Evolutionary conservation across 495 filamentous ascomycete species (phyloP).

Genomic region (Penicillium cinerascens): DNA sequence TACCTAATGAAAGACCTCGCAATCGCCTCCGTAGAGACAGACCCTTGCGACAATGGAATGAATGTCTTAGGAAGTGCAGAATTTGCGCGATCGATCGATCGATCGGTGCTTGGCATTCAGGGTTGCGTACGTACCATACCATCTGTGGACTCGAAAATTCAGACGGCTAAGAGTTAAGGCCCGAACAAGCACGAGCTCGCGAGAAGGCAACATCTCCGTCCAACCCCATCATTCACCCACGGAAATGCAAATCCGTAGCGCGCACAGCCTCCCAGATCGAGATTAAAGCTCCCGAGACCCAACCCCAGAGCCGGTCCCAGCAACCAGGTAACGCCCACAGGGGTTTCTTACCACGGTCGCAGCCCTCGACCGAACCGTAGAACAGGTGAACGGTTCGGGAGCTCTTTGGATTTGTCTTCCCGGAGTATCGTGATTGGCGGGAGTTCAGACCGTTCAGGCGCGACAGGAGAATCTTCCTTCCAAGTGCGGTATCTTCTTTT

Average conservation of each 20-base stretch:
- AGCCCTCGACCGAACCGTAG: not conserved
- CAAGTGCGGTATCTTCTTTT: not conserved
- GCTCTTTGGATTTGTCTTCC: not conserved
- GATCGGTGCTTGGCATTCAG: too few species aligned
- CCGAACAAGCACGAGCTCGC: not conserved
- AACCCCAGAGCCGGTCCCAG: constrained; percentile 20
- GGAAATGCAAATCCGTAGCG: not conserved
- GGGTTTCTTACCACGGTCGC: constrained; percentile 1
- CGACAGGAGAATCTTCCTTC: not conserved
- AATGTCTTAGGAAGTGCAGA: too few species aligned
- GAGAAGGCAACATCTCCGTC: not conserved
- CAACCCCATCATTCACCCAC: not conserved
- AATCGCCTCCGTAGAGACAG: too few species aligned
- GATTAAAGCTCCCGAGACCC: not conserved
- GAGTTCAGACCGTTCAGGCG: not conserved
- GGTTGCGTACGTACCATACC: not conserved
- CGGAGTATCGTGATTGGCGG: not conserved
- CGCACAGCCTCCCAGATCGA: not conserved
- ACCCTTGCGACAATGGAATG: too few species aligned
- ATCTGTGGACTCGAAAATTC: not conserved
- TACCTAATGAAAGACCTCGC: too few species aligned
- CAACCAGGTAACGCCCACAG: constrained; percentile 17
- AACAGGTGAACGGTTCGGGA: not conserved
- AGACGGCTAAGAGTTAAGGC: not conserved
- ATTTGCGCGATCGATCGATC: too few species aligned